These are phyloP conservation scores for Cupressus sempervirens DNA, from an alignment of 75 land plant species.

Conservation along the genomic window DNA sequence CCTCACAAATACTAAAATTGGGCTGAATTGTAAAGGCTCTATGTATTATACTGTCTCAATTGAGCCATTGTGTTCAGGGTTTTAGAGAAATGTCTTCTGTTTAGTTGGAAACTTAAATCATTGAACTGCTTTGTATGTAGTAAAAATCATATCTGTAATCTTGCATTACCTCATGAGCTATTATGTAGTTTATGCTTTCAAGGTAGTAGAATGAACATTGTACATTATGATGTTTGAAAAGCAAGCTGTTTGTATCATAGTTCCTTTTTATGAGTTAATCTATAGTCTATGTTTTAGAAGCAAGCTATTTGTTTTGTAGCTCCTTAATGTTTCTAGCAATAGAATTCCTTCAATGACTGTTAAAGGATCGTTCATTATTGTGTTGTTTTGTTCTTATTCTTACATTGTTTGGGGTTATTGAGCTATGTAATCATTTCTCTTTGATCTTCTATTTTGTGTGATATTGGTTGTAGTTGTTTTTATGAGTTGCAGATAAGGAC, in stretches of 20 bases:
- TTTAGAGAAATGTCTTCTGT: not conserved
- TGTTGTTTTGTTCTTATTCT: not conserved
- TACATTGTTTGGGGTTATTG: not conserved
- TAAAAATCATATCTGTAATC: not conserved
- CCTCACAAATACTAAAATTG: not conserved
- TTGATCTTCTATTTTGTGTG: not conserved
- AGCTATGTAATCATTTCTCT: not conserved
- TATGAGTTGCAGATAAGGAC: slow-evolving; percentile 54
- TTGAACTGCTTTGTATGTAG: not conserved
- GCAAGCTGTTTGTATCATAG: not conserved
- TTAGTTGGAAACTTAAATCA: not conserved
- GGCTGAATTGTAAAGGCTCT: not conserved
- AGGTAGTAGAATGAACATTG: not conserved
- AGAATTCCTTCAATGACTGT: not conserved
- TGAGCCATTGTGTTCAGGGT: not conserved
- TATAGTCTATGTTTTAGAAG: not conserved
- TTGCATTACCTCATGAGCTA: not conserved
- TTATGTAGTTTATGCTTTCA: not conserved
- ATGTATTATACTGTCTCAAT: not conserved
- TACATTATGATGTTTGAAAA: not conserved
- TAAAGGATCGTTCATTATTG: slow-evolving; percentile 2
- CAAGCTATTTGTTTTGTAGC: not conserved
- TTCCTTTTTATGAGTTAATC: not conserved
- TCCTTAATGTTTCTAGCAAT: not conserved
- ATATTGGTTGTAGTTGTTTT: not conserved